These are phyloP conservation scores for Suhomyces xylopsoci DNA, from an alignment of 805 yeast genomes.

Conservation along the genomic window DNA sequence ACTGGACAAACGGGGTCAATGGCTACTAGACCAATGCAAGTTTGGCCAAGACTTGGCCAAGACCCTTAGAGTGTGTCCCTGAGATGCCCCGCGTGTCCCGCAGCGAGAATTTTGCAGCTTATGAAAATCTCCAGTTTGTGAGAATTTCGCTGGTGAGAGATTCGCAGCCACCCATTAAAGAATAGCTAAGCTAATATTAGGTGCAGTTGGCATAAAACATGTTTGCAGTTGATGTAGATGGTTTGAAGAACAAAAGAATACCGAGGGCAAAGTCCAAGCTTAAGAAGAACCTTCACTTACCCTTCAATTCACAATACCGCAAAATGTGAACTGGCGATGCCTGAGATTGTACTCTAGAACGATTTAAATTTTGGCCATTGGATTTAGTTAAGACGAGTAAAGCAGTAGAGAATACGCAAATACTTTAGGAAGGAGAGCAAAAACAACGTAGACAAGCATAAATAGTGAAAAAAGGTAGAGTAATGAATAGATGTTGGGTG, in stretches of 20 bases:
- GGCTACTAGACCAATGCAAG: not conserved
- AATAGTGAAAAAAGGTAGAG: too few relatives aligned
- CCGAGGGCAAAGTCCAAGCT: not conserved
- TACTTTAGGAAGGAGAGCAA: too few relatives aligned
- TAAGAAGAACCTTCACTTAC: not conserved
- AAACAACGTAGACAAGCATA: too few relatives aligned
- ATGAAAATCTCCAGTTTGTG: not conserved
- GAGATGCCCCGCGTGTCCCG: not conserved
- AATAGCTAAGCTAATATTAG: not conserved
- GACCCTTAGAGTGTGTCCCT: not conserved
- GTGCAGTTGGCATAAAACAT: not conserved
- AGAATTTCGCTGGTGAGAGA: too few relatives aligned
- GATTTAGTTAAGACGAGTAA: too few relatives aligned
- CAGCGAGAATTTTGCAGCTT: not conserved
- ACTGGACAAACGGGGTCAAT: not conserved
- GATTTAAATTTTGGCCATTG: too few relatives aligned
- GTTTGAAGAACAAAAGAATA: too few relatives aligned
- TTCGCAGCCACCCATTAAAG: not conserved
- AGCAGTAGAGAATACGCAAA: too few relatives aligned
- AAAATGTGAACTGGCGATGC: too few relatives aligned
- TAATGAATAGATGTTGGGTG: too few relatives aligned
- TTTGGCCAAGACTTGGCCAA: not conserved
- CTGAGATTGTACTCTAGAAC: too few relatives aligned
- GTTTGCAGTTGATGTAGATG: not conserved
- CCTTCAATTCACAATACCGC: not conserved